These are phyloP conservation scores for Cryptosporidium muris DNA, from an alignment of 169 alveolate genomes.

Conservation along the genomic window DNA sequence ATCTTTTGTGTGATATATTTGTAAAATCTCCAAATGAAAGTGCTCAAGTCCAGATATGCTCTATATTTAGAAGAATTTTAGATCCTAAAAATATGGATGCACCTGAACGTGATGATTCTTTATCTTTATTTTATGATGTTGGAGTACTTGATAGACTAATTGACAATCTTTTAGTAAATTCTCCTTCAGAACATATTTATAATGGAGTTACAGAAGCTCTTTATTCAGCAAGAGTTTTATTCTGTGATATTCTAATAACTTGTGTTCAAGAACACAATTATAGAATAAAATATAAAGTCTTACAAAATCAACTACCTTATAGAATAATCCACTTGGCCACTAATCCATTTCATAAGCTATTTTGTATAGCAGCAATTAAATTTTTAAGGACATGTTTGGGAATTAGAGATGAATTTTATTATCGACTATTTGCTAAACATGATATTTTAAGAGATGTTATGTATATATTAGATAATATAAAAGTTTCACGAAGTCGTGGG, in stretches of 20 bases:
- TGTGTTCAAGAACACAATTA: conserved; percentile 81
- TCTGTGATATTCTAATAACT: conserved; percentile 77
- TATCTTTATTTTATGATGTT: conserved; percentile 79
- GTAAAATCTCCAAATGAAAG: conserved; percentile 32
- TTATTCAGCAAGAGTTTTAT: conserved; percentile 75
- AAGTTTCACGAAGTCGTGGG: conserved; percentile 46
- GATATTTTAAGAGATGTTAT: conserved; percentile 53
- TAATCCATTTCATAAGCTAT: conserved; percentile 78
- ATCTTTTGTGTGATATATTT: conserved; percentile 40
- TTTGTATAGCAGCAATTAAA: conserved; percentile 78
- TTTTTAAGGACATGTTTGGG: conserved; percentile 77
- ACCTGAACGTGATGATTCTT: conserved; percentile 81
- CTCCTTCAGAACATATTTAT: background rate
- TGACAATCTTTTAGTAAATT: conserved; percentile 63
- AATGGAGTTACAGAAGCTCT: conserved; percentile 5
- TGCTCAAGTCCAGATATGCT: conserved; percentile 48
- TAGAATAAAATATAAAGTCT: conserved; percentile 79
- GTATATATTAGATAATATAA: conserved; percentile 9
- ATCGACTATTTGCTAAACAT: conserved; percentile 56
- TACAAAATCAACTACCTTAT: conserved; percentile 78
- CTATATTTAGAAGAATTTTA: conserved; percentile 72
- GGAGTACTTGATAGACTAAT: conserved; percentile 78
- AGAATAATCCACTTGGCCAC: conserved; percentile 72
- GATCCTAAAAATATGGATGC: conserved; percentile 82
- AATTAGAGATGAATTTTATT: conserved; percentile 58